phyloP scores from a whole-genome alignment of 2,329 filamentous ascomycete species.

The Cladophialophora psammophila region DNA sequence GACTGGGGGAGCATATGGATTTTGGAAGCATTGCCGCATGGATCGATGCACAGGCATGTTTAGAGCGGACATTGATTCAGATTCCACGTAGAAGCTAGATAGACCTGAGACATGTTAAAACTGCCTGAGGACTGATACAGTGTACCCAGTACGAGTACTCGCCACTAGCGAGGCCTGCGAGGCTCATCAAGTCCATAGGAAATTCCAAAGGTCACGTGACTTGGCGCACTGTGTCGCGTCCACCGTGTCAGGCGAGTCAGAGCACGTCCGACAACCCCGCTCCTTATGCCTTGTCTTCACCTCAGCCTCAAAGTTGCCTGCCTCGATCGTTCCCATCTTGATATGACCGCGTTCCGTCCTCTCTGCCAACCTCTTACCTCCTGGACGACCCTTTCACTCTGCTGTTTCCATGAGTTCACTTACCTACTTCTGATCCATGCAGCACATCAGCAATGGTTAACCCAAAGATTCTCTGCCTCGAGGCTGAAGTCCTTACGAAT shows the following conservation, averaged over 20 bases:
- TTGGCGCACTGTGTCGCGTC: neutral
- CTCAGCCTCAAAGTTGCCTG: neutral
- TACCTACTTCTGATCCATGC: neutral
- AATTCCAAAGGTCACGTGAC: neutral
- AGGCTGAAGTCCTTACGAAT: slow-evolving; percentile 30
- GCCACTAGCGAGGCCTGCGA: neutral
- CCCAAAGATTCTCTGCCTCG: slow-evolving; percentile 24
- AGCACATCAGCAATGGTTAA: neutral
- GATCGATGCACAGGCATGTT: neutral
- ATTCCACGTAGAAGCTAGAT: neutral
- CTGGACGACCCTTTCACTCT: neutral
- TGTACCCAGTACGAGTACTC: too few relatives aligned
- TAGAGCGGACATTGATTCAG: neutral
- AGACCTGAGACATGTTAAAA: slow-evolving; percentile 1
- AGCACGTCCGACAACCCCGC: neutral
- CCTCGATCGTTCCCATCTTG: neutral
- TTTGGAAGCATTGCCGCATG: neutral
- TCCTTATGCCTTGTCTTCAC: neutral
- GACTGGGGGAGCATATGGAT: neutral
- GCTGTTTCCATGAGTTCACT: neutral
- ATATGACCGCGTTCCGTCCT: neutral
- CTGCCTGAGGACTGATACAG: neutral
- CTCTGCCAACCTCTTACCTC: neutral
- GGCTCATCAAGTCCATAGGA: neutral
- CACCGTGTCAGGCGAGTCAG: neutral